Percentiles rank a stretch among this genome's conserved stretches.
These are phyloP conservation scores for Ensete ventricosum DNA, from an alignment of 176 grass and related monocot species.

Conservation along the genomic window DNA sequence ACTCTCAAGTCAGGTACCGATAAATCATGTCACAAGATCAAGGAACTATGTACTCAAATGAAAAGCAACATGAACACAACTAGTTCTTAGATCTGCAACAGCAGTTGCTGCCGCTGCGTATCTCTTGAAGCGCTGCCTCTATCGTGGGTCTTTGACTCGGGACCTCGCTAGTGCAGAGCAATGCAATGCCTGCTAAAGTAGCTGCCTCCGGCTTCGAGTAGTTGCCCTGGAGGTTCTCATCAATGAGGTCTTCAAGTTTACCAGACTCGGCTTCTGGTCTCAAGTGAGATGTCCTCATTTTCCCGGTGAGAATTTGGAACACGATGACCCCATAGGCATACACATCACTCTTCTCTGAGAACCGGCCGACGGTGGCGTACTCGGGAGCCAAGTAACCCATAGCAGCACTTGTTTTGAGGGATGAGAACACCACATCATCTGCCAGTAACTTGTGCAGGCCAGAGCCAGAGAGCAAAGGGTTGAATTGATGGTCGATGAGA, in stretches of 20 bases:
- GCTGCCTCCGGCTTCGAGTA: conserved; percentile 39
- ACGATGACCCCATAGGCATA: conserved; percentile 83
- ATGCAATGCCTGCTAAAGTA: conserved; percentile 42
- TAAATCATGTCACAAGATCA: neutral
- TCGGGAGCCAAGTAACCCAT: conserved; percentile 97
- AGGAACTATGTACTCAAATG: conserved; percentile 12
- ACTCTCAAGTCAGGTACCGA: neutral
- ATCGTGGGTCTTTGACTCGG: conserved; percentile 61
- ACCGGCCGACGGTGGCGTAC: conserved; percentile 65
- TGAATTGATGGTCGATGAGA: conserved; percentile 62
- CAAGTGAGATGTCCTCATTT: conserved; percentile 34
- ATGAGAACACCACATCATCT: conserved; percentile 73
- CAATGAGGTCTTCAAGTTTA: conserved; percentile 52
- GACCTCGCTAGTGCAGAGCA: conserved; percentile 45
- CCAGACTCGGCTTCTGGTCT: conserved; percentile 4
- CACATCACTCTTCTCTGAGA: conserved; percentile 84
- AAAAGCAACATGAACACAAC: conserved; percentile 21
- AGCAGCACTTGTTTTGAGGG: conserved; percentile 82
- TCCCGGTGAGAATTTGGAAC: conserved; percentile 63
- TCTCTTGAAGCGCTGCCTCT: conserved; percentile 47
- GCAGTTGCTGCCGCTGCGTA: conserved; percentile 7
- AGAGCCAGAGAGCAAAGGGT: conserved; percentile 56
- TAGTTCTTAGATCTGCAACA: conserved; percentile 14
- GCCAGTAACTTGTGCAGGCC: conserved; percentile 81
- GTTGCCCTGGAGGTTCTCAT: conserved; percentile 55